These are phyloP conservation scores for Claviceps fusiformis DNA, from an alignment of 2,329 filamentous ascomycete species.

Conservation along the genomic window DNA sequence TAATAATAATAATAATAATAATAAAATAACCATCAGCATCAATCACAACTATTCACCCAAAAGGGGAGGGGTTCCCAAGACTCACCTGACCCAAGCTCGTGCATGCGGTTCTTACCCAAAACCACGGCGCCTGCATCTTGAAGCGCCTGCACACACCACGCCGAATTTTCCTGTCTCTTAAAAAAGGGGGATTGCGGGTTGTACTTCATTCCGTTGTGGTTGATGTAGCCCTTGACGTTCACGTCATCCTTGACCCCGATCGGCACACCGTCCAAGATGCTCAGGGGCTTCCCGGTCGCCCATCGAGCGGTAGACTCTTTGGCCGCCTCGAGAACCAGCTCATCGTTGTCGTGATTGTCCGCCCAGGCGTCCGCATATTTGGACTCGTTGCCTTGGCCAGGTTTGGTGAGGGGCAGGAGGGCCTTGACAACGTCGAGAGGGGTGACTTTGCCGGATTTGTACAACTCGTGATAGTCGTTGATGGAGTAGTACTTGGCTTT, in stretches of 20 bases:
- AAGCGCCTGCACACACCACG: slow-evolving; percentile 58
- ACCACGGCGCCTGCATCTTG: slow-evolving; percentile 63
- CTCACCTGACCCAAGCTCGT: slow-evolving; percentile 58
- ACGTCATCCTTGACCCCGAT: slow-evolving; percentile 76
- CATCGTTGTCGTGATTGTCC: slow-evolving; percentile 42
- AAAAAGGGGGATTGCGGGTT: slow-evolving; percentile 39
- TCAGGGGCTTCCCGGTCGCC: slow-evolving; percentile 47
- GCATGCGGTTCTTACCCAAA: slow-evolving; percentile 67
- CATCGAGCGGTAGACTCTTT: slow-evolving; percentile 61
- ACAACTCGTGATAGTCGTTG: slow-evolving; percentile 65
- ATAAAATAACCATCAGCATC: too few relatives aligned
- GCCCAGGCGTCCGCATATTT: slow-evolving; percentile 62
- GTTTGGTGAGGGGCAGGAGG: slow-evolving; percentile 56
- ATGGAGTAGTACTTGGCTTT: slow-evolving; percentile 51
- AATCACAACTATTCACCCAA: too few relatives aligned
- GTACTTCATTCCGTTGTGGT: slow-evolving; percentile 49
- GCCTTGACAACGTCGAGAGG: slow-evolving; percentile 59
- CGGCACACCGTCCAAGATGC: slow-evolving; percentile 68
- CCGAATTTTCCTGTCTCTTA: slow-evolving; percentile 40
- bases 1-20: too few relatives aligned
- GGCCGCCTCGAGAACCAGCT: slow-evolving; percentile 53
- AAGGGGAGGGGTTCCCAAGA: slow-evolving; percentile 13
- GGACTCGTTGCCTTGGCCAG: slow-evolving; percentile 37
- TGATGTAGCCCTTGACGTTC: slow-evolving; percentile 55
- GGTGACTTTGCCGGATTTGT: slow-evolving; percentile 54